These are phyloP conservation scores for Leccinum boreale DNA, from an alignment of 768 basidiomycete genomes.

Conservation along the genomic window DNA sequence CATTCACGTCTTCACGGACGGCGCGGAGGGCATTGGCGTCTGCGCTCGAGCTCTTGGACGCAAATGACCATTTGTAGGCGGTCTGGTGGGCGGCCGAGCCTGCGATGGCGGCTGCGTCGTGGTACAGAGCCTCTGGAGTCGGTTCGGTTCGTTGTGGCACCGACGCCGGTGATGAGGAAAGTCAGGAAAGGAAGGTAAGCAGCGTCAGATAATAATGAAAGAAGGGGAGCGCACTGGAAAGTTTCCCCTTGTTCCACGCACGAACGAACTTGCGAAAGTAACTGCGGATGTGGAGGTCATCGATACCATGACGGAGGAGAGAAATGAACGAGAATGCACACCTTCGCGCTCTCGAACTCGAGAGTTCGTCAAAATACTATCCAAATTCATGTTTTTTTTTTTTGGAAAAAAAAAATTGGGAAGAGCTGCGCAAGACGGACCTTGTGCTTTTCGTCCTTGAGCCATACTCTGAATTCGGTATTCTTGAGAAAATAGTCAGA, in stretches of 20 bases:
- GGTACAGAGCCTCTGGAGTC: slow-evolving; percentile 51
- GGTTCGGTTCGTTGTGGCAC: neutral
- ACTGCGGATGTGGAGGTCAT: slow-evolving; percentile 36
- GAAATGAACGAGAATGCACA: slow-evolving; percentile 41
- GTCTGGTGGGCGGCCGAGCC: slow-evolving; percentile 67
- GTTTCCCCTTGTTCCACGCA: slow-evolving; percentile 81
- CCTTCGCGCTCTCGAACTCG: slow-evolving; percentile 78
- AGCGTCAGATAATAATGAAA: neutral
- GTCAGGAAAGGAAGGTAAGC: neutral
- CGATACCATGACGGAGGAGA: slow-evolving; percentile 26
- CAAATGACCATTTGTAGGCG: slow-evolving; percentile 86
- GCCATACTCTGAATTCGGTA: slow-evolving; percentile 85
- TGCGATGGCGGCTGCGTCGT: slow-evolving; percentile 54
- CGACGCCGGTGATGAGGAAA: neutral
- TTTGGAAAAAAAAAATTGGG: too few relatives aligned
- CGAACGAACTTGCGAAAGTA: slow-evolving; percentile 94
- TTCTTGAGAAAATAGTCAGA: slow-evolving; percentile 89
- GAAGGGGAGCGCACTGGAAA: slow-evolving; percentile 46
- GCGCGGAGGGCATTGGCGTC: slow-evolving; percentile 57
- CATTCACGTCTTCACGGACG: slow-evolving; percentile 57
- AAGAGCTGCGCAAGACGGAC: slow-evolving; percentile 28
- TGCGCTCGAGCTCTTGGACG: slow-evolving; percentile 56
- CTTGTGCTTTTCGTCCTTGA: slow-evolving; percentile 68
- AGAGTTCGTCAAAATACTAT: slow-evolving; percentile 81
- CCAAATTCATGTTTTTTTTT: neutral